Percentiles rank a stretch among this genome's conserved stretches.
These are phyloP conservation scores for Penicillium angulare DNA, from an alignment of 495 filamentous ascomycete genomes.

Conservation along the genomic window DNA sequence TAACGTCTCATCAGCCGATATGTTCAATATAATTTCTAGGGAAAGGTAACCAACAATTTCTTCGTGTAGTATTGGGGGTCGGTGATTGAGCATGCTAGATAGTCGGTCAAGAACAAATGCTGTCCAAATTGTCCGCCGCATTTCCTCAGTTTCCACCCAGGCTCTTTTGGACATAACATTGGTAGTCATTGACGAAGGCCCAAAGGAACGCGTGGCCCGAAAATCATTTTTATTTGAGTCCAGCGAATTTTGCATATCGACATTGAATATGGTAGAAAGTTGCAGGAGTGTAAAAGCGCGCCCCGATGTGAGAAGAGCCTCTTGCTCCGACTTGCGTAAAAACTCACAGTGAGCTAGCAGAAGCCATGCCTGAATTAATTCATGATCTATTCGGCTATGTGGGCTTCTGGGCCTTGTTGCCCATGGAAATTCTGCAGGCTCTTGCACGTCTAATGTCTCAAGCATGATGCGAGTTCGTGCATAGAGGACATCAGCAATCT, in stretches of 20 bases:
- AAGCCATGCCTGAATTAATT: conserved; percentile 56
- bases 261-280: conserved; percentile 14
- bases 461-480: conserved; percentile 48
- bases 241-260: background rate
- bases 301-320: conserved; percentile 54
- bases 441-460: conserved; percentile 14
- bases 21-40: background rate
- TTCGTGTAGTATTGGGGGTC: conserved; percentile 51
- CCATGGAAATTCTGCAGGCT: background rate
- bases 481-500: conserved; percentile 46
- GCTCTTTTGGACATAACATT: conserved; percentile 3
- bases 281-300: conserved; percentile 54
- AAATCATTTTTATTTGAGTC: background rate
- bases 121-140: conserved; percentile 55
- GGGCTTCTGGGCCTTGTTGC: background rate
- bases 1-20: background rate
- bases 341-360: conserved; percentile 54
- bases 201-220: background rate
- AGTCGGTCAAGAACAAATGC: conserved; percentile 55
- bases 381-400: conserved; percentile 14
- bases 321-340: conserved; percentile 41
- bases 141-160: conserved; percentile 44
- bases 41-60: conserved; percentile 1
- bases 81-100: conserved; percentile 44
- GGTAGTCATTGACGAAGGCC: background rate